Evolutionary conservation across 805 yeast species (phyloP), one percentile per base, ranked within the genome.

Genomic region (Hanseniaspora meyeri): DNA sequence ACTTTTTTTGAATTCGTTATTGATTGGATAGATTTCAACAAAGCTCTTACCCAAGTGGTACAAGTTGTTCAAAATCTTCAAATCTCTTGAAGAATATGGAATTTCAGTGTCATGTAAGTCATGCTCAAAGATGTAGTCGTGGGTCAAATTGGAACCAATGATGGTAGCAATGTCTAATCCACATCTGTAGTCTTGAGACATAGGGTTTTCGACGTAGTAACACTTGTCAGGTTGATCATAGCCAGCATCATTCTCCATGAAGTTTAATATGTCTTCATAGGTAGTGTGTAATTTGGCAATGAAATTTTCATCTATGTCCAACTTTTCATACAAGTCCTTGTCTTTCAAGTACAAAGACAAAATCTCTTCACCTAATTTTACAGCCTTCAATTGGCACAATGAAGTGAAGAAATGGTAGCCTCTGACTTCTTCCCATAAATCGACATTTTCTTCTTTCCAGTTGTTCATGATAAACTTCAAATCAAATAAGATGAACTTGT

Each of bases 361-460:
- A 73, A 42, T 76, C 60, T 31, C 60, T 14, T 80, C 65, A 0
- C 89, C 95, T 58, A 78, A 70, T 45, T 74, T 70, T 20, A 90
- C 62, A 0, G 95, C 85, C 59, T 82, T 78, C 59, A 85, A 72
- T 68, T 89, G 96, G 4, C 82, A 79, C 62, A 86, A 68, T 14
- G 84, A 72, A 1, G 95, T 90, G 69, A 87, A 91, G 60, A 88
- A 82, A 68, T 90, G 97, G 51, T 72, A 63, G 0, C 90, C 80
- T 58, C 80, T 66, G 51, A 85, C 73, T 68, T 90, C 97, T 70
- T 90, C 97, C 97, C 97, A 90, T 43, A 90, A 72, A 70, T 90
- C 97, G 70, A 86, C 91, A n/a, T 87, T 83, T 5, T 70, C 68
- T 11, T 69, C 65, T 12, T 70, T 63, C 96, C 96, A 91, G 62